Conservation (phyloP, 1,284 basidiomycete species). For the Salmacisia buchloeana region DNA sequence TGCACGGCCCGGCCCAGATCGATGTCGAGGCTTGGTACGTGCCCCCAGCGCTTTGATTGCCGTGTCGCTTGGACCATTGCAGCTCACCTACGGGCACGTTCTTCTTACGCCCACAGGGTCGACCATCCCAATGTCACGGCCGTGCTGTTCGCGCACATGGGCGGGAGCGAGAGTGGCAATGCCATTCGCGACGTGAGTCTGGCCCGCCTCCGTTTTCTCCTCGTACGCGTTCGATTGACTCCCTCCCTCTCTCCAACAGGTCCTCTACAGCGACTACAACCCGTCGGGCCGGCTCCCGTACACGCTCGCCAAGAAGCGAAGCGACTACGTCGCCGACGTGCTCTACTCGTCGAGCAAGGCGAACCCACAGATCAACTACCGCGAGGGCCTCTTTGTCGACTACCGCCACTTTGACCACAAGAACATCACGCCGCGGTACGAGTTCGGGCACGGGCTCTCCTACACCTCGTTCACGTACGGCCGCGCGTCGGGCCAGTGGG, state of each 20-base stretch:
- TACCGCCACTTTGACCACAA: conserved; percentile 64
- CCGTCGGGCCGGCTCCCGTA: conserved; percentile 57
- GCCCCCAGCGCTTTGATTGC: neutral
- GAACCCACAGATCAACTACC: conserved; percentile 60
- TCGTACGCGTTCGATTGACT: neutral
- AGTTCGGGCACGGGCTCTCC: conserved; percentile 77
- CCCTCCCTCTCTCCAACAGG: conserved; percentile 19
- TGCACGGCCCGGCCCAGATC: conserved; percentile 20
- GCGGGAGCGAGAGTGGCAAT: conserved; percentile 73
- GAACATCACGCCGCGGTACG: conserved; percentile 60
- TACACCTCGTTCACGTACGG: conserved; percentile 60
- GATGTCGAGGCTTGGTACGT: conserved; percentile 7
- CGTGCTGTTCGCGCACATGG: conserved; percentile 61
- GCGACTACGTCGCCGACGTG: conserved; percentile 57
- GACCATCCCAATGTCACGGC: conserved; percentile 42
- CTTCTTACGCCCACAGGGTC: conserved; percentile 10
- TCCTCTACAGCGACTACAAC: conserved; percentile 59
- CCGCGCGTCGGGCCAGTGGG: conserved; percentile 27
- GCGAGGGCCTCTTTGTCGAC: conserved; percentile 68
- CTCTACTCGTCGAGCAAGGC: conserved; percentile 40
- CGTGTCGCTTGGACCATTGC: neutral
- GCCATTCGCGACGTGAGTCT: neutral
- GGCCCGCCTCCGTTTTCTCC: neutral
- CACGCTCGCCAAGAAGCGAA: conserved; percentile 60
- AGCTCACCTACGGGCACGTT: conserved; percentile 15